These are phyloP conservation scores for Ceratocystis destructans DNA, from an alignment of 2,329 filamentous ascomycete species.

Conservation along the genomic window DNA sequence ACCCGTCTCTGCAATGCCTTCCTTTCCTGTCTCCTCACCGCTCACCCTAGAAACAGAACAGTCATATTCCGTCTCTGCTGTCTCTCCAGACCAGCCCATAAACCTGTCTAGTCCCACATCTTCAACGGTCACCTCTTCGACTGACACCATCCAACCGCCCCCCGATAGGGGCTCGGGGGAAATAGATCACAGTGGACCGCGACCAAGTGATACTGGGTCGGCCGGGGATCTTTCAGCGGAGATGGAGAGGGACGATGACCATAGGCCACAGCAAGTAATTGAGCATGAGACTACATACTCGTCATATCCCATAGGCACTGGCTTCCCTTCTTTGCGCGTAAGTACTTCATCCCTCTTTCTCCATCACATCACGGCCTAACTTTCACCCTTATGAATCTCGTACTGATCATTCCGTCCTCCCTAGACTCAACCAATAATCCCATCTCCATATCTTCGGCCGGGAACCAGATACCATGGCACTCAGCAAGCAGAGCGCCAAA, in stretches of 20 bases:
- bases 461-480: slow-evolving; percentile 82
- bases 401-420: not conserved
- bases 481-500: slow-evolving; percentile 82
- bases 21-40: not conserved
- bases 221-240: not conserved
- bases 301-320: not conserved
- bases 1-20: not conserved
- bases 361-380: no score
- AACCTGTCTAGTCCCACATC: not conserved
- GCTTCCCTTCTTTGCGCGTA: not conserved
- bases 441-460: slow-evolving; percentile 72
- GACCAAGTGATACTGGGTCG: not conserved
- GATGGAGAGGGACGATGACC: not conserved
- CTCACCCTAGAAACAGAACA: not conserved
- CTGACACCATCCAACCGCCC: not conserved
- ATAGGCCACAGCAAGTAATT: not conserved
- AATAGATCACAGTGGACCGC: not conserved
- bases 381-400: not conserved
- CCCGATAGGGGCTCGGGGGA: not conserved
- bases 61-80: not conserved
- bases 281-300: not conserved
- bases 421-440: slow-evolving; percentile 41
- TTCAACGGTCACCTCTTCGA: not conserved
- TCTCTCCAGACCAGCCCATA: not conserved
- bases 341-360: not conserved